Conservation (phyloP, 169 alveolate genomes). For the Condylostoma magnum region DNA sequence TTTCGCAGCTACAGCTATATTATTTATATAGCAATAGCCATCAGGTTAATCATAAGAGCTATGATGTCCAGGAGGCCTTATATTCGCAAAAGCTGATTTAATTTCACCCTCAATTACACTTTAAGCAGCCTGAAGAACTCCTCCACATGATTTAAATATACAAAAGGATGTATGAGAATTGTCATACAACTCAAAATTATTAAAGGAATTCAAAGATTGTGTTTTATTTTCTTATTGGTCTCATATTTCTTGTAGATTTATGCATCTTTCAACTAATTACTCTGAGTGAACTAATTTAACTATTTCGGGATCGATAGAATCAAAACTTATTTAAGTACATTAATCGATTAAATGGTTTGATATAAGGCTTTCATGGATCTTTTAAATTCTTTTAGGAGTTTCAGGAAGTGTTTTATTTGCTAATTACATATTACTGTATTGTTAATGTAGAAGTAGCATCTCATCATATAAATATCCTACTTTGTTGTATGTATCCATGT, state of each 20-base stretch:
- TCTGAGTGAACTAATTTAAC: slow-evolving; percentile 19
- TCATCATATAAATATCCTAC: slow-evolving; percentile 25
- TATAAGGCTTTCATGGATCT: not conserved
- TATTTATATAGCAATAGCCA: slow-evolving; percentile 80
- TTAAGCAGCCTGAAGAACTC: slow-evolving; percentile 60
- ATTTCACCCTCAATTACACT: slow-evolving; percentile 38
- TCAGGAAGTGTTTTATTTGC: slow-evolving; percentile 3
- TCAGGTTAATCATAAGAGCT: slow-evolving; percentile 30
- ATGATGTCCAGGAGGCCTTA: slow-evolving; percentile 83
- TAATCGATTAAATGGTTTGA: not conserved
- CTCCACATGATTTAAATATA: slow-evolving; percentile 57
- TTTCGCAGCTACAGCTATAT: slow-evolving; percentile 76
- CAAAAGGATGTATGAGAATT: slow-evolving; percentile 43
- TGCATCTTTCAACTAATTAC: not conserved
- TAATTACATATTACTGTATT: slow-evolving; percentile 7
- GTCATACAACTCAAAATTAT: slow-evolving; percentile 24
- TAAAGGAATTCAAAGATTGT: not conserved
- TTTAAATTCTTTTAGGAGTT: slow-evolving; percentile 14
- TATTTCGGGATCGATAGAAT: not conserved
- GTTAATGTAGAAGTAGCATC: not conserved
- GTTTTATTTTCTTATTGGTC: slow-evolving; percentile 4
- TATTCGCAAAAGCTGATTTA: slow-evolving; percentile 56
- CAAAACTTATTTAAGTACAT: not conserved
- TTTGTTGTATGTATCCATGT: not conserved
- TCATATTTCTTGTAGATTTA: slow-evolving; percentile 1